Evolutionary conservation across 2,329 filamentous ascomycete species (phyloP).

Genomic region (Phyllosticta citribraziliensis): DNA sequence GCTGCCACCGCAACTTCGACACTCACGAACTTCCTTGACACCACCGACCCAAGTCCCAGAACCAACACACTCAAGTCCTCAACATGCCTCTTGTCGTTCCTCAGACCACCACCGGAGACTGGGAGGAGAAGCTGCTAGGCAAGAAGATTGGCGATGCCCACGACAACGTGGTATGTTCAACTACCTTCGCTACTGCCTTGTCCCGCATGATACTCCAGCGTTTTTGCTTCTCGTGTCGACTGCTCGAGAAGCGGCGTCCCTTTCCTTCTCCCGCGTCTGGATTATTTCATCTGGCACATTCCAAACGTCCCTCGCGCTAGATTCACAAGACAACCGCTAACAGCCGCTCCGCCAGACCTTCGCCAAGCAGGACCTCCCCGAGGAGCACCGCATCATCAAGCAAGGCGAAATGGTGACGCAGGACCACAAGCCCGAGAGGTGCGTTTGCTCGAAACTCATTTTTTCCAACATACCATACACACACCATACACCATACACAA

Average conservation of each 20-base stretch:
- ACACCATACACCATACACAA: background rate
- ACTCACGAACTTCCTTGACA: background rate
- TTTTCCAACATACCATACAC: background rate
- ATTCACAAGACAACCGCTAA: background rate
- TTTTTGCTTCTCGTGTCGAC: background rate
- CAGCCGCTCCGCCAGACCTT: conserved; percentile 32
- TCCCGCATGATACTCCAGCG: background rate
- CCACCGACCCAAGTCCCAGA: background rate
- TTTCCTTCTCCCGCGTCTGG: too few species aligned
- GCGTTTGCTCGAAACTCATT: conserved; percentile 1
- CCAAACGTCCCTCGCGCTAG: background rate
- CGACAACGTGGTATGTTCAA: conserved; percentile 32
- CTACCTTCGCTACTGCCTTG: background rate
- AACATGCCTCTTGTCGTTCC: conserved; percentile 44
- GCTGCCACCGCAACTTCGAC: too few species aligned
- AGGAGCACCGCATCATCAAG: conserved; percentile 38
- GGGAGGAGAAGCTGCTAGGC: conserved; percentile 40
- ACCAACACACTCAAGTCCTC: background rate
- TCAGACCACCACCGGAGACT: conserved; percentile 34
- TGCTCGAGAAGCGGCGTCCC: background rate
- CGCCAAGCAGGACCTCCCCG: conserved; percentile 39
- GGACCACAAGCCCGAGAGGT: conserved; percentile 39
- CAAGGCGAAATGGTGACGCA: conserved; percentile 37
- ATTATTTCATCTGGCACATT: background rate
- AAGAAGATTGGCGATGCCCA: conserved; percentile 41